Conservation (phyloP, 345 rosid species). For the Melastoma malabathricum region DNA sequence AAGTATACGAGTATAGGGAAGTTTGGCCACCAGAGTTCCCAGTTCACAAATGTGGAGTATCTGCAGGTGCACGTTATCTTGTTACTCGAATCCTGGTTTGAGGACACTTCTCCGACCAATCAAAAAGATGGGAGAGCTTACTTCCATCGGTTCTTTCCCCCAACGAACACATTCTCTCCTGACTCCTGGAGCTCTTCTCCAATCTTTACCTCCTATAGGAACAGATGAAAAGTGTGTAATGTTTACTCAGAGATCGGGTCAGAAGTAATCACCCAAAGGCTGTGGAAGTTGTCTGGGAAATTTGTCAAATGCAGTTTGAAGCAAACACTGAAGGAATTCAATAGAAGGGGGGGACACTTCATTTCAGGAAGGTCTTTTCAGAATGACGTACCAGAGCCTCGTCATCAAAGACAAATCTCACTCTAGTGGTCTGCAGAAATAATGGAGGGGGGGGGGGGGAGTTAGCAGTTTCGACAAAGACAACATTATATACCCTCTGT, state of each 20-base stretch:
- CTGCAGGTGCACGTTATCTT: conserved; percentile 16
- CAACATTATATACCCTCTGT: background rate
- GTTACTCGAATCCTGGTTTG: background rate
- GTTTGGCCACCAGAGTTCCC: conserved; percentile 85
- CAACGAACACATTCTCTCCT: conserved; percentile 62
- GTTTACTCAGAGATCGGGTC: too few relatives aligned
- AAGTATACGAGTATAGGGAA: conserved; percentile 64
- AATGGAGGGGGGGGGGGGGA: conserved; percentile 4
- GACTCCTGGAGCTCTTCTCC: conserved; percentile 61
- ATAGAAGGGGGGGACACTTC: background rate
- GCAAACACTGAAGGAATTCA: background rate
- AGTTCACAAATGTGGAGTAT: conserved; percentile 59
- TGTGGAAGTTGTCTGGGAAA: background rate
- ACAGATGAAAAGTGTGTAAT: conserved; percentile 1
- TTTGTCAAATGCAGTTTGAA: background rate
- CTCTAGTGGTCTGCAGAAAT: conserved; percentile 49
- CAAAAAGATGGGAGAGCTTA: conserved; percentile 17
- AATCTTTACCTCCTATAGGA: conserved; percentile 46
- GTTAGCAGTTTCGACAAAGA: conserved; percentile 8
- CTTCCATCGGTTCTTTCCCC: conserved; percentile 76
- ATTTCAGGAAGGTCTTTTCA: background rate
- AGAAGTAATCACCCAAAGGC: too few relatives aligned
- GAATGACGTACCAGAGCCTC: conserved; percentile 49
- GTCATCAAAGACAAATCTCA: conserved; percentile 55
- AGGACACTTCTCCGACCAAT: background rate